Percentiles rank a stretch among this genome's conserved stretches.
phyloP scores from a whole-genome alignment of 2,329 filamentous ascomycete genomes.

The Cryphonectria naterciae region DNA sequence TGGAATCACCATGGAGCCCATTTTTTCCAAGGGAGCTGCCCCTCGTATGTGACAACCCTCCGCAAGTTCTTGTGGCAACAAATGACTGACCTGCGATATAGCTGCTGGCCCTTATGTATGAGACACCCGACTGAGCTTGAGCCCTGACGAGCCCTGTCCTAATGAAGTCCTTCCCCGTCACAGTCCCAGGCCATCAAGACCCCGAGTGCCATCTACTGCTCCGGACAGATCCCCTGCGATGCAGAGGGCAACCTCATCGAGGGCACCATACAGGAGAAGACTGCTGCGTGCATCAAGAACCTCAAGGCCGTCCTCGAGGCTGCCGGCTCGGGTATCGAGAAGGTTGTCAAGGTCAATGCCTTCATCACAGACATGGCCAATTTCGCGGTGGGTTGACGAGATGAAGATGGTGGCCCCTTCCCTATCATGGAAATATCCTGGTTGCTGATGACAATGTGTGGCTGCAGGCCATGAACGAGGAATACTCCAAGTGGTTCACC shows the following conservation, averaged over 20 bases:
- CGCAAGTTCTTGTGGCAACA: conserved; percentile 1
- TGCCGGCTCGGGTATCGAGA: conserved; percentile 76
- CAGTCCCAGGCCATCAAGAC: conserved; percentile 72
- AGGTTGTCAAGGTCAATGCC: conserved; percentile 88
- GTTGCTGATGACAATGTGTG: neutral
- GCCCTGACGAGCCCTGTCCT: neutral
- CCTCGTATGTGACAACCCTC: conserved; percentile 50
- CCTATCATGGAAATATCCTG: too few species aligned
- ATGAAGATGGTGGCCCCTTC: too few species aligned
- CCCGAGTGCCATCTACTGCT: conserved; percentile 67
- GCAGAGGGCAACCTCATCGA: conserved; percentile 59
- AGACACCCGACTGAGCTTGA: neutral
- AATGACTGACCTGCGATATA: conserved; percentile 38
- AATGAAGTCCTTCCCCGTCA: conserved; percentile 17
- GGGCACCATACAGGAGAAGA: conserved; percentile 67
- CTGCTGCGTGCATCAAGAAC: conserved; percentile 70
- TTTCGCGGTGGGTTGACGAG: conserved; percentile 62
- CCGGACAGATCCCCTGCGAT: conserved; percentile 71
- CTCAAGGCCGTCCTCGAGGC: conserved; percentile 81
- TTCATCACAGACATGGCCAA: conserved; percentile 91
- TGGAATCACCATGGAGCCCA: conserved; percentile 29
- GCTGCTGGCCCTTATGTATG: conserved; percentile 68
- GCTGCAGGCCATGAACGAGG: conserved; percentile 75
- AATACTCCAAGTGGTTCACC: conserved; percentile 81
- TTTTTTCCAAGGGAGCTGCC: conserved; percentile 64